These are phyloP conservation scores for Fomitopsis palustris DNA, from an alignment of 1,284 basidiomycete genomes.

Conservation along the genomic window DNA sequence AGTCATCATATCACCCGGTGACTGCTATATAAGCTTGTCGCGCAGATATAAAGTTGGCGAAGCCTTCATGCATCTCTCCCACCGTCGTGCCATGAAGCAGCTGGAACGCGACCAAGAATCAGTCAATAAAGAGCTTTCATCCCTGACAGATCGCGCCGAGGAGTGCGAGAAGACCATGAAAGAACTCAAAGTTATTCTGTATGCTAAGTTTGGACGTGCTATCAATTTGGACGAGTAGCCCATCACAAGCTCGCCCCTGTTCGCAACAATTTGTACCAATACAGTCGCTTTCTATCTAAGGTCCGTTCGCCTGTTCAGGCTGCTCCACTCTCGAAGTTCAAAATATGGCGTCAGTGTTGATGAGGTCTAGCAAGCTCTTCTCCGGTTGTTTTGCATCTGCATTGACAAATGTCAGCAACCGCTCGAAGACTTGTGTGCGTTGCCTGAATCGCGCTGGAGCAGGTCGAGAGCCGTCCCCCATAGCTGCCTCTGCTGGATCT, in stretches of 20 bases:
- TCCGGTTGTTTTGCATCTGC: conserved; percentile 62
- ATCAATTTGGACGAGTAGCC: conserved; percentile 83
- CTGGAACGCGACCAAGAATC: conserved; percentile 69
- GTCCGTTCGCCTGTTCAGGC: background rate
- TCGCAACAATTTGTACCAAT: background rate
- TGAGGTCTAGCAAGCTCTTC: conserved; percentile 27
- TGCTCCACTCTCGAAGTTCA: background rate
- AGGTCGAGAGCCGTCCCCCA: conserved; percentile 17
- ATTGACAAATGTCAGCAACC: conserved; percentile 57
- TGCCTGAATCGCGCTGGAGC: conserved; percentile 46
- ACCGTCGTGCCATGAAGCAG: conserved; percentile 68
- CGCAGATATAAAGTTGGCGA: conserved; percentile 88
- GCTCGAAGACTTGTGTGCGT: conserved; percentile 67
- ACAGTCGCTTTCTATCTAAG: background rate
- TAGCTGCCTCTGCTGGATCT: conserved; percentile 35
- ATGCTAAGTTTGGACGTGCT: conserved; percentile 90
- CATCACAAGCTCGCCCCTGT: too few relatives aligned
- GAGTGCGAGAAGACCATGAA: conserved; percentile 87
- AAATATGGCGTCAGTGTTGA: conserved; percentile 20
- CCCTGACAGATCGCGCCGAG: conserved; percentile 54
- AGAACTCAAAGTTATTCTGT: conserved; percentile 82
- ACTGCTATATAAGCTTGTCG: background rate
- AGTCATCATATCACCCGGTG: background rate
- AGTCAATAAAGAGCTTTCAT: conserved; percentile 58
- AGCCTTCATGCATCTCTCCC: conserved; percentile 79